Percentiles rank a stretch among this genome's conserved stretches.
These are phyloP conservation scores for Tephrocybe sp. DNA, from an alignment of 768 basidiomycete species.

Conservation along the genomic window DNA sequence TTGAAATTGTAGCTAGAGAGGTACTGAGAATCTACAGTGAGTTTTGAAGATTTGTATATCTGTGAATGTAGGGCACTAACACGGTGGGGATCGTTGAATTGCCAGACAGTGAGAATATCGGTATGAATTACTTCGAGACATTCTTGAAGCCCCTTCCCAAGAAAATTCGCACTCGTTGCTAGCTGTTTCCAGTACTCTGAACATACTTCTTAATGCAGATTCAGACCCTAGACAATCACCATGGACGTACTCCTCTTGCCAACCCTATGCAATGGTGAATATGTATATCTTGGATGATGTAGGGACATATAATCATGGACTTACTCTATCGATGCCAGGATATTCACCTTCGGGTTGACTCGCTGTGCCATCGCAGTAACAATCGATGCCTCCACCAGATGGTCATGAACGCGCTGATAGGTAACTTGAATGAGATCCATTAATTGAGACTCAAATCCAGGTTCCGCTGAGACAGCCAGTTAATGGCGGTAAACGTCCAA, in stretches of 20 bases:
- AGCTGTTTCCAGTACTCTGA: conserved; percentile 26
- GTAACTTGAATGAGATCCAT: conserved; percentile 12
- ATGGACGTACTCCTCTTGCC: conserved; percentile 15
- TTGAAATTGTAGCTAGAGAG: conserved; percentile 15
- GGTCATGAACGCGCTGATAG: conserved; percentile 13
- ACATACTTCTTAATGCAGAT: not conserved
- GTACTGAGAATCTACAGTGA: conserved; percentile 8
- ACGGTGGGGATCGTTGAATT: conserved; percentile 21
- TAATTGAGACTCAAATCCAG: conserved; percentile 8
- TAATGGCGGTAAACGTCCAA: not conserved
- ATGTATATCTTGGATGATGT: not conserved
- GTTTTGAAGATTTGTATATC: not conserved
- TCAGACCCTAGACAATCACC: not conserved
- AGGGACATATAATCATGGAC: not conserved
- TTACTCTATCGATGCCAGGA: conserved; percentile 23
- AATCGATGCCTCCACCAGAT: conserved; percentile 16
- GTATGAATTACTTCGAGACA: conserved; percentile 23
- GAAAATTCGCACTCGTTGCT: conserved; percentile 19
- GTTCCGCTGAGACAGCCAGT: conserved; percentile 2
- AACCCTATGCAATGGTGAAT: conserved; percentile 8
- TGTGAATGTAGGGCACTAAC: conserved; percentile 8
- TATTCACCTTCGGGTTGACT: conserved; percentile 19
- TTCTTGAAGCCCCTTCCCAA: conserved; percentile 14
- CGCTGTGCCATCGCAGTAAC: conserved; percentile 24
- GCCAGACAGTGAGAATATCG: conserved; percentile 24